Evolutionary conservation across 2,329 filamentous ascomycete genomes (phyloP).

Genomic region (Ambrosiella xylebori): DNA sequence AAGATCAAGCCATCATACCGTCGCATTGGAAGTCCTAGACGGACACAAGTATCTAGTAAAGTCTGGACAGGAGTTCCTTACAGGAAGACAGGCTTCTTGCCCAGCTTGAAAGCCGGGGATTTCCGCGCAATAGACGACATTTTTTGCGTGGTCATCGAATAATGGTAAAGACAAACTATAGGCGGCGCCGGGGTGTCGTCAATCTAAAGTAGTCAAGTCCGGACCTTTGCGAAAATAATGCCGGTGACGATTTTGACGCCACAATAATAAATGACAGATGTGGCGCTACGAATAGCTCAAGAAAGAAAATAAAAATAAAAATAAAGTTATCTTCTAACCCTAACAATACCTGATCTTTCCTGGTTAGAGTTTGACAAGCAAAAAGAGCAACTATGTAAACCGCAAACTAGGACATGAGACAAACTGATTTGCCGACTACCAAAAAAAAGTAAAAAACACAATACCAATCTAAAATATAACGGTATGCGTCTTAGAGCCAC

Average conservation of each 20-base stretch:
- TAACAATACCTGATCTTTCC: neutral
- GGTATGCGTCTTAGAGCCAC: neutral
- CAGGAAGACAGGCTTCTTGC: slow-evolving; percentile 39
- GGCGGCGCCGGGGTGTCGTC: neutral
- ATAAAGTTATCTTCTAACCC: neutral
- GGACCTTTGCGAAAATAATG: slow-evolving; percentile 3
- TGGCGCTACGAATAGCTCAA: neutral
- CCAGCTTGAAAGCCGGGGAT: slow-evolving; percentile 30
- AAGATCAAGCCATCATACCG: neutral
- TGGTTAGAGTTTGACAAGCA: neutral
- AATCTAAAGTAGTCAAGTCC: neutral
- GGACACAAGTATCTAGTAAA: neutral
- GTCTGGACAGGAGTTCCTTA: slow-evolving; percentile 20
- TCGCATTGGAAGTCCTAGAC: neutral
- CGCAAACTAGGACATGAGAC: neutral
- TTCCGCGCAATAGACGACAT: slow-evolving; percentile 27
- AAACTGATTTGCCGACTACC: neutral
- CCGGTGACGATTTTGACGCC: slow-evolving; percentile 2
- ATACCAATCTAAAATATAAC: neutral
- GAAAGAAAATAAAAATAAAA: neutral
- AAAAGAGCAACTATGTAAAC: neutral
- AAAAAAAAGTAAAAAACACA: neutral
- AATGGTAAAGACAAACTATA: neutral
- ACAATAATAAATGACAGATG: neutral
- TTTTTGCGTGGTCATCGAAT: neutral